A percentile compares a stretch with the other conserved stretches of the same genome.
phyloP scores from a whole-genome alignment of 371 early-diverging fungal genomes.

The Rhizopus sp. region DNA sequence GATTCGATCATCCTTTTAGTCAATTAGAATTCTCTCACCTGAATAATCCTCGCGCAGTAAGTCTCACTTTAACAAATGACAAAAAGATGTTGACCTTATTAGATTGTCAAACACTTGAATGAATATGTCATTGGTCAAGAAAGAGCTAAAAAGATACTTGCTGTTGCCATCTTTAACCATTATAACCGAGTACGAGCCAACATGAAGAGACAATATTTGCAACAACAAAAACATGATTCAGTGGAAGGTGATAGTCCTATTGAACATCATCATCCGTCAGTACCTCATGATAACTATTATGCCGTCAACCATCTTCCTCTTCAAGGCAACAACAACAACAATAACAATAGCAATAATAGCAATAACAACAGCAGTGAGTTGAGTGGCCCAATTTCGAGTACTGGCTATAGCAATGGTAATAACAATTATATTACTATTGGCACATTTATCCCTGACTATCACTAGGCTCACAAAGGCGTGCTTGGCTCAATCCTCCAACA shows the following conservation, averaged over 20 bases:
- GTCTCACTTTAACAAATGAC: neutral
- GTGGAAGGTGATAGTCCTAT: conserved; percentile 16
- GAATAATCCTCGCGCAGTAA: conserved; percentile 27
- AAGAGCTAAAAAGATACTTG: conserved; percentile 77
- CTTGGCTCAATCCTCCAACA: conserved; percentile 41
- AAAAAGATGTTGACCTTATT: neutral
- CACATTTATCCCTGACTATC: neutral
- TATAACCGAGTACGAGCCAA: conserved; percentile 83
- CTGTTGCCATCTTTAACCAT: conserved; percentile 89
- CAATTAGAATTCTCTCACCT: conserved; percentile 22
- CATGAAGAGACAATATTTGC: conserved; percentile 20
- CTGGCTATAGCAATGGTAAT: neutral
- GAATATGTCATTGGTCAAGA: conserved; percentile 91
- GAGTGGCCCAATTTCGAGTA: neutral
- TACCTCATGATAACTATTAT: conserved; percentile 28
- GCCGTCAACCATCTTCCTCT: conserved; percentile 16
- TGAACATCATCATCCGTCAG: conserved; percentile 32
- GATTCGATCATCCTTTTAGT: conserved; percentile 16
- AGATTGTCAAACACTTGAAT: conserved; percentile 85
- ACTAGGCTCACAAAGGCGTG: conserved; percentile 28
- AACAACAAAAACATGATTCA: conserved; percentile 8
- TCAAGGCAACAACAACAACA: conserved; percentile 12
- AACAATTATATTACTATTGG: neutral
- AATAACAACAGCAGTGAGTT: neutral
- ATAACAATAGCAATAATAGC: too few species aligned